Base-by-base conservation (phyloP, 441 rosid genomes). In the Brassica balearica region DNA sequence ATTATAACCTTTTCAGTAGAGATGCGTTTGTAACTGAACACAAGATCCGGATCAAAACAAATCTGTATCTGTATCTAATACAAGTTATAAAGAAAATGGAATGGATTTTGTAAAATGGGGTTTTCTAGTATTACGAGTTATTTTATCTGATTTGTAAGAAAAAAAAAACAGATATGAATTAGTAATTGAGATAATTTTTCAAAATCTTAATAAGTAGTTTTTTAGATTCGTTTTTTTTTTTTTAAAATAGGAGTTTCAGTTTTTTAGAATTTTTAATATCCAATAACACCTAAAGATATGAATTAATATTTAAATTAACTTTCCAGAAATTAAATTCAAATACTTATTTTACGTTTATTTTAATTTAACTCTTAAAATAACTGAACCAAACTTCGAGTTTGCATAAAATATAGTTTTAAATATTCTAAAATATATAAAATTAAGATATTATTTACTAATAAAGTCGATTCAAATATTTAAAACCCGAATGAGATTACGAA, bases 1-100 rank as follows among this genome's bases (percentile, higher is more conserved):
- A 34, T 46, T 72, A 43, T 66, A 78, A 48, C 8, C 7, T 48
- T 43, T 48, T 48, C 56, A n/a, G 7, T 48, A 48, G 56, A 48
- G 53, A 46, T 46, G 53, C 14, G 53, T 46, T 12, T 46, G 53
- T 46, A 43, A 43, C 46, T 9, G 51, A 43, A 46, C 53, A 46
- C 53, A n/a, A 46, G 53, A 46, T 46, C 53, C 53, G 53, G 14
- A 46, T 11, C 53, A 46, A 46, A 46, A 46, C 1, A 38, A 9
- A 38, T 46, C 53, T 11, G 53, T 11, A 46, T 46, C 53, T 46
- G 53, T 46, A 12, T 46, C 53, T 10, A 41, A 41, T 41, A 41
- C 53, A 46, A 11, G 15, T 46, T 46, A 46, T 46, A 11, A 46
- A 46, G 5, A 11, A 11, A 12, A 3, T 12, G 53, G 5, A 46